A percentile compares a stretch with the other conserved stretches of the same genome.
Conservation (phyloP, 495 filamentous ascomycete genomes). For the Trichocladium antarcticum region DNA sequence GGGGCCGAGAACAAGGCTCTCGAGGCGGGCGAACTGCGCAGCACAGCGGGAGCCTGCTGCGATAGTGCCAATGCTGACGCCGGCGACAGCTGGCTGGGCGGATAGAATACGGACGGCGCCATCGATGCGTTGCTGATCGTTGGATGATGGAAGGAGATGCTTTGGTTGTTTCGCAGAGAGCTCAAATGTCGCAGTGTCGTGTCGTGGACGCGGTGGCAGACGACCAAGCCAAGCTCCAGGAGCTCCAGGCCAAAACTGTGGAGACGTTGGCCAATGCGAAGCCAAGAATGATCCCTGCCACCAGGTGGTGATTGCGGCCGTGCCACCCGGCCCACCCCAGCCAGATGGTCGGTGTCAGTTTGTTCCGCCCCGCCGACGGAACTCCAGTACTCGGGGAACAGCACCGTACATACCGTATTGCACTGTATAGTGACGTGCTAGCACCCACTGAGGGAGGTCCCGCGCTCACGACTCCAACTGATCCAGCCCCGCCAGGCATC, state of each 20-base stretch:
- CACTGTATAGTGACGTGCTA: constrained; percentile 18
- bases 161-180: background rate
- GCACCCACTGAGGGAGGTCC: too few species aligned
- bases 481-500: too few species aligned
- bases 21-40: constrained; percentile 44
- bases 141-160: background rate
- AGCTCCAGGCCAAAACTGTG: background rate
- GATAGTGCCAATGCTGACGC: constrained; percentile 54
- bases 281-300: background rate
- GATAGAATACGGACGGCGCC: constrained; percentile 41
- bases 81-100: constrained; percentile 40
- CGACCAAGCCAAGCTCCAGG: background rate
- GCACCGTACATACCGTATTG: background rate
- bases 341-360: too few species aligned
- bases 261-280: background rate
- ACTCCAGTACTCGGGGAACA: too few species aligned
- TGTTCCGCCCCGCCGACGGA: constrained; percentile 9
- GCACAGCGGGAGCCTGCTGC: constrained; percentile 62
- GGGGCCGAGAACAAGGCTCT: constrained; percentile 41
- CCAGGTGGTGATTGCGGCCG: too few species aligned
- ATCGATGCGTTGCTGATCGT: constrained; percentile 15
- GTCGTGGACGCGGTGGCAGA: background rate
- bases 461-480: background rate
- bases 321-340: too few species aligned
- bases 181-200: background rate